phyloP scores from a whole-genome alignment of 1,139 yeast species.

The Magnusiomyces suaveolens region DNA sequence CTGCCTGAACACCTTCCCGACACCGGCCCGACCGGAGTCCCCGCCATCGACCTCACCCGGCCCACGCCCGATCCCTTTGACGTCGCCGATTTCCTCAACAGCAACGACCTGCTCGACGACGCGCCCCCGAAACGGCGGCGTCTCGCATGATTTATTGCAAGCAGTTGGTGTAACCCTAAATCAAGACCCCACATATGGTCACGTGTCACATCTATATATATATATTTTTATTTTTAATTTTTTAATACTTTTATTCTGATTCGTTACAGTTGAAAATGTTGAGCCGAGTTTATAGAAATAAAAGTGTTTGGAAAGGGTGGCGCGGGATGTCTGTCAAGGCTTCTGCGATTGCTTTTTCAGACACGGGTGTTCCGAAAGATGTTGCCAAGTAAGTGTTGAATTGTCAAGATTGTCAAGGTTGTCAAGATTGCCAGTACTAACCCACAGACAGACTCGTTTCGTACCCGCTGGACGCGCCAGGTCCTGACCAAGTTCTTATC shows the following conservation, averaged over 20 bases:
- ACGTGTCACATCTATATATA: no score
- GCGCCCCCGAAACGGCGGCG: no score
- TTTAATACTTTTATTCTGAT: no score
- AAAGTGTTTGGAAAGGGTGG: no score
- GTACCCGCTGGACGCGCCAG: conserved; percentile 28
- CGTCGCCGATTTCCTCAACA: conserved; percentile 1
- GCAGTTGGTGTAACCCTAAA: no score
- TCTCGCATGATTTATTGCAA: no score
- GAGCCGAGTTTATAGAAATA: no score
- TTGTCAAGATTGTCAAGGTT: not conserved
- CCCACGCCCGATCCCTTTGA: not conserved
- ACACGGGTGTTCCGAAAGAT: conserved; percentile 12
- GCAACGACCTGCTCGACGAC: conserved; percentile 1
- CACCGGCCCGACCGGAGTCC: not conserved
- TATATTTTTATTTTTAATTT: no score
- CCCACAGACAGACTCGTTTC: conserved; percentile 8
- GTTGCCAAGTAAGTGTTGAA: conserved; percentile 1
- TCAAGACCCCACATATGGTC: no score
- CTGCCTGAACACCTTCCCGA: no score
- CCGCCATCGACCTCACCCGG: not conserved
- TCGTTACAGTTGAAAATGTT: no score
- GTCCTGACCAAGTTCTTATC: conserved; percentile 41
- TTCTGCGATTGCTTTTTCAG: conserved; percentile 12
- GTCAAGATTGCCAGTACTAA: not conserved
- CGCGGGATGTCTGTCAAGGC: conserved; percentile 12